phyloP scores from a whole-genome alignment of 2,329 filamentous ascomycete species.

The Scleromitrula shiraiana region DNA sequence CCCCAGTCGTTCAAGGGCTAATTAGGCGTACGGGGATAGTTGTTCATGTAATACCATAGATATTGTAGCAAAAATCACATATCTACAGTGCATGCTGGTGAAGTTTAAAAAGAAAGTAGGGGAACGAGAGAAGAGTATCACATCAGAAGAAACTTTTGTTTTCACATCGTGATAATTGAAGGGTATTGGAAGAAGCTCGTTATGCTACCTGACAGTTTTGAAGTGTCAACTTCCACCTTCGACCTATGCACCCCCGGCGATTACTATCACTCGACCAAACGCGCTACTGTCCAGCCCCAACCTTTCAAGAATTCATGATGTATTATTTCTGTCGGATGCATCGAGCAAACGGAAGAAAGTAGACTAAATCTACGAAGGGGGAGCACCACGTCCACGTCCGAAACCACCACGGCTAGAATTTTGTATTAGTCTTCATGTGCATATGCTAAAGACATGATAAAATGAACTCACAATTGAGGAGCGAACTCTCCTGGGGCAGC shows the following conservation, averaged over 20 bases:
- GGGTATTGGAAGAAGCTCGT: slow-evolving; percentile 30
- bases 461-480: slow-evolving; percentile 68
- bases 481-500: slow-evolving; percentile 87
- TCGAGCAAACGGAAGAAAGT: slow-evolving; percentile 27
- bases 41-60: too few species aligned
- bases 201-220: slow-evolving; percentile 33
- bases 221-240: slow-evolving; percentile 37
- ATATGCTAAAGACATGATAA: not conserved
- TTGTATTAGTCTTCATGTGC: slow-evolving; percentile 26
- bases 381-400: slow-evolving; percentile 70
- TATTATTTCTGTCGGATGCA: slow-evolving; percentile 31
- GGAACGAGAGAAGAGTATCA: too few species aligned
- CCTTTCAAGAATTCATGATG: slow-evolving; percentile 28
- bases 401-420: slow-evolving; percentile 67
- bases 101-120: too few species aligned
- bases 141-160: not conserved
- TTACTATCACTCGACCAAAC: slow-evolving; percentile 42
- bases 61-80: too few species aligned
- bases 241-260: slow-evolving; percentile 39
- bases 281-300: slow-evolving; percentile 40
- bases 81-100: too few species aligned
- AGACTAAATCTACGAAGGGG: slow-evolving; percentile 30
- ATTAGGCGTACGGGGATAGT: too few species aligned
- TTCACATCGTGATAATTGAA: slow-evolving; percentile 12
- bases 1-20: too few species aligned